Evolutionary conservation across 371 early-diverging fungal genomes (phyloP), one percentile per base, ranked within the genome.

Genomic region (Hamiltosporidium magnivora): DNA sequence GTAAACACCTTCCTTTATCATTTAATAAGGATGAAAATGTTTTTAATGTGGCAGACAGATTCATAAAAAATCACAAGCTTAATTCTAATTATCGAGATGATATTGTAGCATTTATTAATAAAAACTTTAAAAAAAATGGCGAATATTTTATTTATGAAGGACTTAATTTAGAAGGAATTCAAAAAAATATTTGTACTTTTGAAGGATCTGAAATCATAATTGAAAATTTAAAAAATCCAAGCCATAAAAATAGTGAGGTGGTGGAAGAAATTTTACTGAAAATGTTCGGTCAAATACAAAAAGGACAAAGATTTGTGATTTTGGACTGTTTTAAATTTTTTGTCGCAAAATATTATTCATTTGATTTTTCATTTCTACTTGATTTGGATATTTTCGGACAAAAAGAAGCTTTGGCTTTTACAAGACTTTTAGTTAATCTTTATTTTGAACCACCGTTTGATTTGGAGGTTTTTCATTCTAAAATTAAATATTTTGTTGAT

Each of bases 1-100:
- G 58, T 25, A 72, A 62, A 38, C 46, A 59, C 36, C 75, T 71
- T 42, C 64, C 64, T 6, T 64, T 80, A 37, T 70, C 73, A 3
- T 77, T 80, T 64, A 79, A 80, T 56, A 70, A 77, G 14, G 69
- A 74, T 36, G 81, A 80, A 36, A 71, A 76, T 46, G 62, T 73
- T 46, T 58, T 67, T 49, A 67, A 69, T 4, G 81, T 80, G 41
- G 79, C 79, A 37, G 46, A 64, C 0, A 43, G 61, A 6, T 80
- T 80, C 46, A 53, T 76, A 11, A 63, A 60, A 38, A 52, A 69
- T 25, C 58, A 80, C 55, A 69, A 69, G 1, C 58, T 80, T 14
- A 44, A 70, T 14, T 37, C 25, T 12, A 68, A 71, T 44, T 72
- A 69, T 58, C 37, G 60, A 36, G 63, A 75, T 53, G 79, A 80